Conservation (phyloP, 1,139 yeast species). For the Geotrichum bryndzae region DNA sequence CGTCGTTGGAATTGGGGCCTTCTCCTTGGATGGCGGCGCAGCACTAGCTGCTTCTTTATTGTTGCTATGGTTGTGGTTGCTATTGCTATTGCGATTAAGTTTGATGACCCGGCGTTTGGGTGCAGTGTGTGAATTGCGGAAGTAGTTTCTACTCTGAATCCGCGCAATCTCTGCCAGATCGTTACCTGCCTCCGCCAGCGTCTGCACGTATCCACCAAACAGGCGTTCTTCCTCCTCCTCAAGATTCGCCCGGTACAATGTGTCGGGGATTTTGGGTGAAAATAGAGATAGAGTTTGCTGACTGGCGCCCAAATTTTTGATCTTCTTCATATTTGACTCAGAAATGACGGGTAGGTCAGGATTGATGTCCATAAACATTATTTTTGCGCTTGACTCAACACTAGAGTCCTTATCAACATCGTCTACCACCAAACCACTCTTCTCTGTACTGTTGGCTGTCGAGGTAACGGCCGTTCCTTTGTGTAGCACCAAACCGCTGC, state of each 20-base stretch:
- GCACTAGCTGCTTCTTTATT: neutral
- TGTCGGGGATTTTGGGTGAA: conserved; percentile 51
- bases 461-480: conserved; percentile 14
- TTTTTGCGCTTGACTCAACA: conserved; percentile 17
- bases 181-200: conserved; percentile 22
- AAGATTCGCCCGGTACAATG: conserved; percentile 48
- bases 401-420: neutral
- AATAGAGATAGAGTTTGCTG: conserved; percentile 72
- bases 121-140: conserved; percentile 23
- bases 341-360: conserved; percentile 54
- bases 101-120: conserved; percentile 33
- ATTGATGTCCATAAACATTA: conserved; percentile 46
- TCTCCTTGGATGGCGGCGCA: neutral
- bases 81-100: conserved; percentile 17
- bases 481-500: conserved; percentile 30
- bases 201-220: conserved; percentile 18
- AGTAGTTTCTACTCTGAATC: conserved; percentile 26
- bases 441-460: neutral
- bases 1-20: neutral
- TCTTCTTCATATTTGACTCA: conserved; percentile 63
- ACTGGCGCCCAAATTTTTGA: conserved; percentile 65
- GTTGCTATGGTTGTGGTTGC: neutral
- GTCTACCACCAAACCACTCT: neutral
- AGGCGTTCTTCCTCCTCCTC: conserved; percentile 19
- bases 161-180: conserved; percentile 30